Evolutionary conservation across 176 grass and related monocot species (phyloP), one percentile per base, ranked within the genome.

Genomic region (Avena atlantica): DNA sequence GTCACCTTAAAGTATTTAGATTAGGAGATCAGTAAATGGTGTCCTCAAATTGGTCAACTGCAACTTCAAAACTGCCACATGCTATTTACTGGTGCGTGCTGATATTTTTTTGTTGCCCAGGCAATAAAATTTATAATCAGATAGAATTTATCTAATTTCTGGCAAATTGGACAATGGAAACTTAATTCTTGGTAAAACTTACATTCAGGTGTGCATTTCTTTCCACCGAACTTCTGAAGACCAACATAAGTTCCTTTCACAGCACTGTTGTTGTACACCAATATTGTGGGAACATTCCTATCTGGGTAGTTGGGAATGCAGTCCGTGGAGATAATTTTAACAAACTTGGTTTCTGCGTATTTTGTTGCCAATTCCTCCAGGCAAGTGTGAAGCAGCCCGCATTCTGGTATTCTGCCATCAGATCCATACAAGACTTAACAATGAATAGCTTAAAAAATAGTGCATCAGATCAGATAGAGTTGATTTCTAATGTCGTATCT

Each of bases 241-340:
- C 97, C 94, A 4, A 99, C 91, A 74, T 84, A 89, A 82, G 97
- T 97, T 66, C 91, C 97, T 90, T 99, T 99, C 24, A 99, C 97
- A 34, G 92, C 94, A 87, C 94, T 91, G 78, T 93, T 96, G 17
- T 99, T 99, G 81, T 99, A 99, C 77, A 99, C 94, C 75, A 99
- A 81, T 90, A 99, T 89, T n/a, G 97, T 99, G 74, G 97, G 97
- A 23, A 99, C 87, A 87, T 99, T 96, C 47, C 48, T 63, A 84
- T 99, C 97, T 59, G 92, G 97, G 67, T 99, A 99, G 83, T 94
- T 99, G 17, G 91, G 92, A 70, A 99, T 99, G 78, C 97, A 97
- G 51, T 97, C 94, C 0, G 97, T 99, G 48, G 97, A 99, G 57
- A 97, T 93, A 87, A 95, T 97, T 84, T 99, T 99, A 87, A 99